Conservation (phyloP, 441 rosid species). For the Melastoma candidum region DNA sequence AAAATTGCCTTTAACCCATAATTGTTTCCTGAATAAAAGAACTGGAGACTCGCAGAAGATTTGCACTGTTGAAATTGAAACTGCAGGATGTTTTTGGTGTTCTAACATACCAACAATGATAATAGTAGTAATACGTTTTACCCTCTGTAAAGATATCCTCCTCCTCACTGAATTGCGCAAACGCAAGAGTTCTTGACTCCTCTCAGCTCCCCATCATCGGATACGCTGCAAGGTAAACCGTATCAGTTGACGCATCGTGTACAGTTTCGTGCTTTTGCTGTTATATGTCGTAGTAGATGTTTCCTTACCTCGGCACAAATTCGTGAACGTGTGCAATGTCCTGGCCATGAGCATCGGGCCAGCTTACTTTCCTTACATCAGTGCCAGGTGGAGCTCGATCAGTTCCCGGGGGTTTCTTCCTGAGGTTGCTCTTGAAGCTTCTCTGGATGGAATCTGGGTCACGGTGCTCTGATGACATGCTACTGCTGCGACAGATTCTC, state of each 20-base stretch:
- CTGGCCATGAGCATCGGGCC: constrained; percentile 73
- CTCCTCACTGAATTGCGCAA: constrained; percentile 52
- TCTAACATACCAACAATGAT: no score
- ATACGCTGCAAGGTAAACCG: constrained; percentile 23
- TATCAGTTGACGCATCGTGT: neutral
- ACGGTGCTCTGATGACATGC: constrained; percentile 26
- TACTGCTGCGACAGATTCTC: constrained; percentile 18
- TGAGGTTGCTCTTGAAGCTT: constrained; percentile 41
- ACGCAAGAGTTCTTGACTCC: constrained; percentile 52
- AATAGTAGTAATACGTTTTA: no score
- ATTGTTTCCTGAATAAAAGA: no score
- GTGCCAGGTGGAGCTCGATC: constrained; percentile 19
- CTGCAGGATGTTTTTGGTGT: no score
- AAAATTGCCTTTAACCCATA: no score
- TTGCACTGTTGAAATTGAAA: no score
- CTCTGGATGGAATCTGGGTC: constrained; percentile 8
- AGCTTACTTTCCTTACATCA: constrained; percentile 58
- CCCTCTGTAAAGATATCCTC: no score
- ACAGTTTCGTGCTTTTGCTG: neutral
- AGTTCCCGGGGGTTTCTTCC: constrained; percentile 28
- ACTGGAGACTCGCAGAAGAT: no score
- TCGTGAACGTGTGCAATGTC: constrained; percentile 75
- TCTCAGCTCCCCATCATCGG: constrained; percentile 54
- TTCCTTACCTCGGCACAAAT: constrained; percentile 56
- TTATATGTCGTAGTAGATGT: neutral